Evolutionary conservation across 1,284 basidiomycete genomes (phyloP).

Genomic region (Apiotrichum laibachii): DNA sequence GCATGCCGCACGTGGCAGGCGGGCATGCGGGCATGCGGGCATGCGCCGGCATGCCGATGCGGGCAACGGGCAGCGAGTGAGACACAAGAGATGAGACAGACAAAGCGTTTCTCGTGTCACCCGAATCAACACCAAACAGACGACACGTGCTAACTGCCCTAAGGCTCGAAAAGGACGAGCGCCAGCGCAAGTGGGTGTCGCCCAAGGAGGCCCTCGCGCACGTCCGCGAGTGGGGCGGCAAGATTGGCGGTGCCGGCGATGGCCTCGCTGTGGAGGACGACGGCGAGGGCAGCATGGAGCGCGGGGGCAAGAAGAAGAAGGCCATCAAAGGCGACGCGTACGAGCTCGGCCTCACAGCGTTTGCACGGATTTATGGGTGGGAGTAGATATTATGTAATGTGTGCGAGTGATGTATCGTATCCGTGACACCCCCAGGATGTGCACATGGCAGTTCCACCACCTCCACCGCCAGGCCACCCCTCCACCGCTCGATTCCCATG

Average conservation of each 20-base stretch:
- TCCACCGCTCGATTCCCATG: too few species aligned
- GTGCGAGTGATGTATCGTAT: too few species aligned
- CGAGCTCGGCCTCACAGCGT: constrained; percentile 30
- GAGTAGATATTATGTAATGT: background rate
- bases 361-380: constrained; percentile 12
- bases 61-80: too few species aligned
- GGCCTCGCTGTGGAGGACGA: background rate
- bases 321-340: constrained; percentile 37
- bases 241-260: background rate
- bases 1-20: constrained; percentile 15
- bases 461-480: too few species aligned
- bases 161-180: constrained; percentile 40
- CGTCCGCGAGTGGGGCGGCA: constrained; percentile 9
- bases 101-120: too few species aligned
- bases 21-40: background rate
- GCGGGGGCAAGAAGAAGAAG: constrained; percentile 32
- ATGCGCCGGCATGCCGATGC: too few species aligned
- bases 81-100: too few species aligned
- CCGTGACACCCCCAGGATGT: too few species aligned
- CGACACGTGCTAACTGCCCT: background rate
- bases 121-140: too few species aligned
- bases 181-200: constrained; percentile 33
- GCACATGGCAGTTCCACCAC: too few species aligned
- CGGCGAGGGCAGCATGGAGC: constrained; percentile 3
- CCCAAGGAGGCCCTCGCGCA: constrained; percentile 4